Base-by-base conservation (phyloP, 2,329 filamentous ascomycete genomes). In the Graphilbum fragrans region DNA sequence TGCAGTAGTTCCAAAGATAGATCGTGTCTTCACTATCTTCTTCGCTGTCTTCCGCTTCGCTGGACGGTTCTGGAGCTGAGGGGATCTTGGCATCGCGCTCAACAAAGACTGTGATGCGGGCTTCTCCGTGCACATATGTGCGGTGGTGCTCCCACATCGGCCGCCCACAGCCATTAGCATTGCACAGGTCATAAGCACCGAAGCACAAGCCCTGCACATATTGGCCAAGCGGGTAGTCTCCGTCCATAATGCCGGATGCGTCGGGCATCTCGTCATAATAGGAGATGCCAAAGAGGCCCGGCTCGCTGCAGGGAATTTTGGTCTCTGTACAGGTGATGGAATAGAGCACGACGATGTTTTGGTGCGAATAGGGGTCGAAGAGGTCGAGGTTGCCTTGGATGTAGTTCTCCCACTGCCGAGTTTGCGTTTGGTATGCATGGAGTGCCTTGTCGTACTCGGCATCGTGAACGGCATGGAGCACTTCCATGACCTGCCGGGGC, bases 1-100 rank as follows among this genome's bases (percentile, higher is more conserved):
- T 92, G 65, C 92, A 98, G 52, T 82, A 86, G 50, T 86, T 96
- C 93, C 93, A 98, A 86, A 98, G 95, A 43, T 88, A 74, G 42
- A 98, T 94, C 3, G 80, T 83, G 35, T 66, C 63, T 34, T 60
- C 57, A 75, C 60, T 52, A 22, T 45, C 42, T 8, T 47, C 50
- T 80, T 36, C 34, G 18, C 6, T 19, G 12, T 34, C 20, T 14
- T 31, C 39, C 11, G 16, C 18, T 6, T 34, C 22, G 14, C 21
- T 17, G 46, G 47, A 72, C 45, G 74, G 71, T 46, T 83, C 64
- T 49, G 81, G 77, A 29, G 76, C 71, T 35, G 80, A 69, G 47
- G 79, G 80, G 23, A 59, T 52, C 3, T 58, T 52, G 4, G 60
- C 53, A 4, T 63, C 59, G 25, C 78, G 80, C 55, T 94, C 85